phyloP scores from a whole-genome alignment of 306 rosid species.

The Rubus idaeus region DNA sequence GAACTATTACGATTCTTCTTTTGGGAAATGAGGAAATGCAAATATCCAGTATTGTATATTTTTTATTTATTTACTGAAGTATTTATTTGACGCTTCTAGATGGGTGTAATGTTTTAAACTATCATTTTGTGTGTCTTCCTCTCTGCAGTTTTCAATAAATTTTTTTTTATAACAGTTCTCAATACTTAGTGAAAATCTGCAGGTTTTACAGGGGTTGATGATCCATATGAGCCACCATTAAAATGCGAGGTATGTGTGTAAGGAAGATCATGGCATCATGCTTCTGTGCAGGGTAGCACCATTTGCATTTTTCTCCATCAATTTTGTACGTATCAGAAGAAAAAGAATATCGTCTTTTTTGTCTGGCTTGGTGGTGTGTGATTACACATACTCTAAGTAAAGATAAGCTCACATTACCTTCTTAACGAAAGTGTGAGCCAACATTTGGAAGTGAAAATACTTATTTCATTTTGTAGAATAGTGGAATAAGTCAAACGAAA shows the following conservation, averaged over 20 bases:
- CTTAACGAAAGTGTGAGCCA: not conserved
- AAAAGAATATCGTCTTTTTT: not conserved
- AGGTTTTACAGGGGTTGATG: slow-evolving; percentile 95
- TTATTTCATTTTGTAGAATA: not conserved
- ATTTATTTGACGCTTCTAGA: not conserved
- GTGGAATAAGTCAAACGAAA: not conserved
- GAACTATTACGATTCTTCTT: not conserved
- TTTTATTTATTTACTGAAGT: not conserved
- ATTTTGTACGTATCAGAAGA: not conserved
- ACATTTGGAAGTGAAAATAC: not conserved
- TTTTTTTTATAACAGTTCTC: too few species aligned
- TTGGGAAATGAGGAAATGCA: not conserved
- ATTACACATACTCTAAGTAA: not conserved
- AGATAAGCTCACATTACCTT: not conserved
- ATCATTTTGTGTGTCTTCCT: not conserved
- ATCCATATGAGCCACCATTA: slow-evolving; percentile 83
- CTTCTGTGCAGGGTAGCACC: not conserved
- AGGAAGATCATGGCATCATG: slow-evolving; percentile 8
- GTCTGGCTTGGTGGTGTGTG: not conserved
- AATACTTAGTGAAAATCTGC: slow-evolving; percentile 26
- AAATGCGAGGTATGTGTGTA: slow-evolving; percentile 60
- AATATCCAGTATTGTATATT: not conserved
- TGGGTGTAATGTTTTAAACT: not conserved
- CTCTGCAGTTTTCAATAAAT: not conserved
- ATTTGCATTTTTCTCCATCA: not conserved